Evolutionary conservation across 805 yeast species (phyloP).

Genomic region (Ogataea corticis): DNA sequence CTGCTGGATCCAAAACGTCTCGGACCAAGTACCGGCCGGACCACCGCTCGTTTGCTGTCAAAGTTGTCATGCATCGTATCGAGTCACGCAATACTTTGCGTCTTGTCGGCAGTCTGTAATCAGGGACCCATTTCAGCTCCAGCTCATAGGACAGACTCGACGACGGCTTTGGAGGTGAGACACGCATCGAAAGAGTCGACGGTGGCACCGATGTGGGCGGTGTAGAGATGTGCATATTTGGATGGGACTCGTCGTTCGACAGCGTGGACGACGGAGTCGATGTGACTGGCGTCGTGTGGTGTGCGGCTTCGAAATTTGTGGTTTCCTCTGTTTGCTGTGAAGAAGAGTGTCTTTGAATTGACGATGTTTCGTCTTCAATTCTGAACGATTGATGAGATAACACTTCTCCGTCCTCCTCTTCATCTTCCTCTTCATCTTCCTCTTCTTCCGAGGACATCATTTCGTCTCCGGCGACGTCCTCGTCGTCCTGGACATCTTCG

Average conservation of each 20-base stretch:
- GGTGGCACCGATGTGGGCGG: slow-evolving; percentile 8
- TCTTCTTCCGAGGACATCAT: slow-evolving; percentile 30
- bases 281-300: slow-evolving; percentile 6
- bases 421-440: slow-evolving; percentile 20
- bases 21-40: slow-evolving; percentile 32
- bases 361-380: not conserved
- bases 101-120: slow-evolving; percentile 20
- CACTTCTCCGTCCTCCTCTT: slow-evolving; percentile 14
- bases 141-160: slow-evolving; percentile 1
- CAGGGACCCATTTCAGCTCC: slow-evolving; percentile 11
- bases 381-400: slow-evolving; percentile 23
- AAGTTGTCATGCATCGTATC: slow-evolving; percentile 36
- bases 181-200: slow-evolving; percentile 6
- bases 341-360: not conserved
- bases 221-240: not conserved
- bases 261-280: slow-evolving; percentile 13
- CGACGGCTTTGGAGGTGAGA: not conserved
- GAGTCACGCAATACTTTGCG: slow-evolving; percentile 34
- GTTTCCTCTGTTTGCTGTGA: slow-evolving; percentile 6
- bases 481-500: slow-evolving; percentile 27
- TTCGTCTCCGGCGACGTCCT: slow-evolving; percentile 32
- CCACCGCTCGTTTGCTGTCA: slow-evolving; percentile 37
- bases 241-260: slow-evolving; percentile 2
- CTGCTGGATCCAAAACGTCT: slow-evolving; percentile 18
- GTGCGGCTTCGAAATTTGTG: not conserved